Evolutionary conservation across 169 alveolate species (phyloP).

Genomic region (Babesia sp.): DNA sequence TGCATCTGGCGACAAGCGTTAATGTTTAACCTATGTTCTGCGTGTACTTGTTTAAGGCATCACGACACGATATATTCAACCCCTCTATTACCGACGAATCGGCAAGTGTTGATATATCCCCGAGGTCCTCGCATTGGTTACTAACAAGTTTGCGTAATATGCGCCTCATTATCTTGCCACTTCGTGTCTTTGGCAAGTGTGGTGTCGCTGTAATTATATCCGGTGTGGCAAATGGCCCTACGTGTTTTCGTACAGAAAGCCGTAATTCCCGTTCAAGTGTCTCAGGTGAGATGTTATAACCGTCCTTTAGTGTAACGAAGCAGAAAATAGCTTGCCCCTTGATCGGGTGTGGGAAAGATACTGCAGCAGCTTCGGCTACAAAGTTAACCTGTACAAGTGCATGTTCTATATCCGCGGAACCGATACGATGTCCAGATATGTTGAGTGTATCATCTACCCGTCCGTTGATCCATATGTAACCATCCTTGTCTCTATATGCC

Average conservation of each 20-base stretch:
- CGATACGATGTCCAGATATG: constrained; percentile 90
- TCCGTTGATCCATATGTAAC: constrained; percentile 93
- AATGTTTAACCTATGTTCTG: not conserved
- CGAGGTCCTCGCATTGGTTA: constrained; percentile 75
- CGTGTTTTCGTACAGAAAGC: constrained; percentile 43
- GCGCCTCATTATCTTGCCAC: constrained; percentile 92
- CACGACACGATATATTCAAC: constrained; percentile 48
- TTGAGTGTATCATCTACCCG: constrained; percentile 95
- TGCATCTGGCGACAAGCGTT: not conserved
- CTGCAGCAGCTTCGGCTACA: constrained; percentile 91
- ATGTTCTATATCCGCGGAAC: constrained; percentile 92
- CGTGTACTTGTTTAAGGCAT: constrained; percentile 3
- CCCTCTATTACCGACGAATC: constrained; percentile 80
- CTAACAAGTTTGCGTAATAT: constrained; percentile 88
- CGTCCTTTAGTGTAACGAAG: constrained; percentile 81
- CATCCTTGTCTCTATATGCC: constrained; percentile 91
- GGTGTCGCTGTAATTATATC: constrained; percentile 84
- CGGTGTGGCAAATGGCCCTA: constrained; percentile 93
- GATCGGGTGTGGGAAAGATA: constrained; percentile 90
- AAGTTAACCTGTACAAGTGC: constrained; percentile 84
- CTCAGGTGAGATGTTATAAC: constrained; percentile 10
- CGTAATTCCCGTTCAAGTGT: constrained; percentile 20
- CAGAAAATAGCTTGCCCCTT: constrained; percentile 92
- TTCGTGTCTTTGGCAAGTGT: constrained; percentile 90
- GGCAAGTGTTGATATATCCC: constrained; percentile 85